These are phyloP conservation scores for Cutaneotrichosporon daszewskae DNA, from an alignment of 1,284 basidiomycete genomes.

Conservation along the genomic window DNA sequence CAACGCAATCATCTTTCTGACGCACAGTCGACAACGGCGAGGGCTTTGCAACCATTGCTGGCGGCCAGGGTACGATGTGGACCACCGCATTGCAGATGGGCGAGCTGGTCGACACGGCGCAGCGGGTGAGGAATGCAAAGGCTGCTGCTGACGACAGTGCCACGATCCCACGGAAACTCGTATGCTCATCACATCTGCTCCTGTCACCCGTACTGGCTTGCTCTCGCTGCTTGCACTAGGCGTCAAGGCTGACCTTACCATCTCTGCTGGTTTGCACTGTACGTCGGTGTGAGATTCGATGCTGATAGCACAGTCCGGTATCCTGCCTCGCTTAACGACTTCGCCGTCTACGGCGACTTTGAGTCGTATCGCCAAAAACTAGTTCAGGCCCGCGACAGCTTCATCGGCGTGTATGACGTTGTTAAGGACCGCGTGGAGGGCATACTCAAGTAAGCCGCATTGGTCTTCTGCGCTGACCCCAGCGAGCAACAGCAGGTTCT, in stretches of 20 bases:
- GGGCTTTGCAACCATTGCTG: slow-evolving; percentile 90
- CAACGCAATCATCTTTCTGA: slow-evolving; percentile 16
- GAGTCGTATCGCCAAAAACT: slow-evolving; percentile 85
- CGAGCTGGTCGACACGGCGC: slow-evolving; percentile 94
- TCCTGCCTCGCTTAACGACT: slow-evolving; percentile 93
- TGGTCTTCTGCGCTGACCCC: slow-evolving; percentile 3
- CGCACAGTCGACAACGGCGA: slow-evolving; percentile 53
- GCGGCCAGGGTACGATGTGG: slow-evolving; percentile 98
- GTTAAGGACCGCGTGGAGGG: slow-evolving; percentile 87
- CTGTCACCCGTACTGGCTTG: slow-evolving; percentile 87
- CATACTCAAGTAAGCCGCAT: slow-evolving; percentile 64
- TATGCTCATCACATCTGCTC: slow-evolving; percentile 85
- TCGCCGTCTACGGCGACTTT: slow-evolving; percentile 83
- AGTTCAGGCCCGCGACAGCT: slow-evolving; percentile 67
- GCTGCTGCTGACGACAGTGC: slow-evolving; percentile 35
- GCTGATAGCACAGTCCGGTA: slow-evolving; percentile 62
- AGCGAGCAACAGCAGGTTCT: slow-evolving; percentile 78
- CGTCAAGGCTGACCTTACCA: slow-evolving; percentile 87
- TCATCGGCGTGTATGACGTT: slow-evolving; percentile 87
- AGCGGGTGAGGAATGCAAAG: slow-evolving; percentile 57
- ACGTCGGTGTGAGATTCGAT: slow-evolving; percentile 7
- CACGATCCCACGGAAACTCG: slow-evolving; percentile 91
- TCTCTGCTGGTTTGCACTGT: slow-evolving; percentile 90
- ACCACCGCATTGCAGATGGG: slow-evolving; percentile 95
- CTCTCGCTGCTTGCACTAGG: slow-evolving; percentile 84